These are phyloP conservation scores for Pseudocercospora cruenta DNA, from an alignment of 2,329 filamentous ascomycete species.

Conservation along the genomic window DNA sequence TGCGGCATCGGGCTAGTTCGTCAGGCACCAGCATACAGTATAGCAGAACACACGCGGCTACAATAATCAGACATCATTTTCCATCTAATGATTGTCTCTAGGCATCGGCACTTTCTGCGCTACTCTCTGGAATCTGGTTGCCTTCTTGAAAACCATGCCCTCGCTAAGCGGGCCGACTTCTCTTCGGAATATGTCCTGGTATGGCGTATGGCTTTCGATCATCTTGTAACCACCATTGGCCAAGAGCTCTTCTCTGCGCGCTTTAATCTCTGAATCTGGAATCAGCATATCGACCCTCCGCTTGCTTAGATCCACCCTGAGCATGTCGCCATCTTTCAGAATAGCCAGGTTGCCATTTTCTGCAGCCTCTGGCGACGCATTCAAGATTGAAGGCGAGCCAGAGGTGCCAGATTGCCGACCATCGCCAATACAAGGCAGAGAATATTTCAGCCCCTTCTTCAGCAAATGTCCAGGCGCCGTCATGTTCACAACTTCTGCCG, in stretches of 20 bases:
- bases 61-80: background rate
- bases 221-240: slow-evolving; percentile 33
- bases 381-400: slow-evolving; percentile 59
- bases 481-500: slow-evolving; percentile 40
- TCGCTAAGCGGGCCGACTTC: slow-evolving; percentile 38
- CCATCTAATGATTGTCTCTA: slow-evolving; percentile 35
- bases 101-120: slow-evolving; percentile 32
- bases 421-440: slow-evolving; percentile 55
- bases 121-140: slow-evolving; percentile 34
- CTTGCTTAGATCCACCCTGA: slow-evolving; percentile 56
- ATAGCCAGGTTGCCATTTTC: slow-evolving; percentile 59
- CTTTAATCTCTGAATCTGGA: slow-evolving; percentile 46
- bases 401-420: slow-evolving; percentile 61
- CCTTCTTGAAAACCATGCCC: slow-evolving; percentile 37
- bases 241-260: slow-evolving; percentile 41
- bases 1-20: background rate
- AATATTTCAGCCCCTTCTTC: slow-evolving; percentile 46
- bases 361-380: slow-evolving; percentile 59
- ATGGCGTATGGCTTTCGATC: slow-evolving; percentile 36
- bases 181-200: slow-evolving; percentile 37
- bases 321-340: slow-evolving; percentile 53
- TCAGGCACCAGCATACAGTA: background rate
- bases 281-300: slow-evolving; percentile 55
- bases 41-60: background rate
- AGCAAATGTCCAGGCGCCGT: slow-evolving; percentile 36